A percentile compares a stretch with the other conserved stretches of the same genome.
These are phyloP conservation scores for Termitomyces sp. DNA, from an alignment of 1,284 basidiomycete genomes.

Conservation along the genomic window DNA sequence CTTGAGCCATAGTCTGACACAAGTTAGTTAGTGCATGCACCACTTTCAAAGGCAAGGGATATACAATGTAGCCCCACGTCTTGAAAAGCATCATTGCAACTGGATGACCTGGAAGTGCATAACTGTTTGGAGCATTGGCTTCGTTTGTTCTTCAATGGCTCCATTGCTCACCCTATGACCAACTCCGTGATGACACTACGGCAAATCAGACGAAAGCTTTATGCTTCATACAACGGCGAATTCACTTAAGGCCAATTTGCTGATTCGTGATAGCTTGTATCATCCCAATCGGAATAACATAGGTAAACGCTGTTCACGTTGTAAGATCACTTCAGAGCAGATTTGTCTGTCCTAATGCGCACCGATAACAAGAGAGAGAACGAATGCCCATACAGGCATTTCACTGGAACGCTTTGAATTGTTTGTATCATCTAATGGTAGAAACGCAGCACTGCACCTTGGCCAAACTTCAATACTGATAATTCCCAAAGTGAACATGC, in stretches of 20 bases:
- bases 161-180: slow-evolving; percentile 31
- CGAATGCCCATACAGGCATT: slow-evolving; percentile 25
- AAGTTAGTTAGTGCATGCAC: neutral
- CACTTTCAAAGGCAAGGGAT: slow-evolving; percentile 17
- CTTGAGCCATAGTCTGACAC: slow-evolving; percentile 19
- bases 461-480: slow-evolving; percentile 49
- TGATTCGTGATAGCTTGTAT: slow-evolving; percentile 63
- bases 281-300: slow-evolving; percentile 64
- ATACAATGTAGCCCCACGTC: slow-evolving; percentile 45
- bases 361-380: slow-evolving; percentile 43
- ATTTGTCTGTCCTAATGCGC: slow-evolving; percentile 15
- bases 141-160: neutral
- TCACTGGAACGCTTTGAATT: neutral
- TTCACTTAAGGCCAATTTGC: slow-evolving; percentile 47
- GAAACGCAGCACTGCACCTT: slow-evolving; percentile 19
- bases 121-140: neutral
- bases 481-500: slow-evolving; percentile 48
- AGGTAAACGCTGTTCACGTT: slow-evolving; percentile 38
- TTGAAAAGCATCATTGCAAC: slow-evolving; percentile 60
- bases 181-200: slow-evolving; percentile 48
- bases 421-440: neutral
- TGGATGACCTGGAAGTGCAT: slow-evolving; percentile 48
- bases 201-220: neutral
- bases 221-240: no score
- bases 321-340: neutral